Conservation (phyloP, 495 filamentous ascomycete genomes). For the Podospora appendiculata region DNA sequence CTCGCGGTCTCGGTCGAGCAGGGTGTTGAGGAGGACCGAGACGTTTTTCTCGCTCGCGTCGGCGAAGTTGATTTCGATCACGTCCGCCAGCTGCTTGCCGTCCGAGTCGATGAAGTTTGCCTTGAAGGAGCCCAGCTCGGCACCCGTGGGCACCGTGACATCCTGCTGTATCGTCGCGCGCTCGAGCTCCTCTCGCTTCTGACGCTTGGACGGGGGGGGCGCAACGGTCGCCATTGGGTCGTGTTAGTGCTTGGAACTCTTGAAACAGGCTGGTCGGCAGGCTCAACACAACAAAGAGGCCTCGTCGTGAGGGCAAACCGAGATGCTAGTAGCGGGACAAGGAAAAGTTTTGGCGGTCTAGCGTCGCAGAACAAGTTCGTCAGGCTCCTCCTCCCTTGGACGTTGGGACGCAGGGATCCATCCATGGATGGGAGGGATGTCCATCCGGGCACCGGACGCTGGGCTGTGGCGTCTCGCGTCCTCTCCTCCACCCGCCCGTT, state of each 20-base stretch:
- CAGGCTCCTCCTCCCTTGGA: too few species aligned
- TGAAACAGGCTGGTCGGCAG: neutral
- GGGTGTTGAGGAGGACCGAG: slow-evolving; percentile 80
- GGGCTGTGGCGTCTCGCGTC: too few species aligned
- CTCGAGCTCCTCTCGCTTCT: slow-evolving; percentile 67
- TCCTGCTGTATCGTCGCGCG: slow-evolving; percentile 69
- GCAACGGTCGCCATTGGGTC: slow-evolving; percentile 72
- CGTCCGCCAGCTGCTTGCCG: slow-evolving; percentile 51
- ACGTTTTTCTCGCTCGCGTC: slow-evolving; percentile 87
- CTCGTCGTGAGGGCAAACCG: too few species aligned
- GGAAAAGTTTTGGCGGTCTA: neutral
- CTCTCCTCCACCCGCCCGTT: too few species aligned
- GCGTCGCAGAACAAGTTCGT: neutral
- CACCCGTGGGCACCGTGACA: slow-evolving; percentile 56
- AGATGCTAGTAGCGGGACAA: neutral
- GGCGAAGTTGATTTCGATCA: slow-evolving; percentile 73
- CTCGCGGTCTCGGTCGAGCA: slow-evolving; percentile 65
- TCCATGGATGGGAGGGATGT: too few species aligned
- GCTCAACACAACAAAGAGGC: neutral
- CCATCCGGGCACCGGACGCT: too few species aligned
- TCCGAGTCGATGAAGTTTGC: slow-evolving; percentile 84
- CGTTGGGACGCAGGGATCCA: too few species aligned
- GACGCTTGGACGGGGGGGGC: slow-evolving; percentile 87
- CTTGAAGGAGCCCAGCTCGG: slow-evolving; percentile 69
- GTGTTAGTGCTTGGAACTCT: neutral